Conservation (phyloP, 176 grass and related monocot genomes). For the Carex myosuroides region DNA sequence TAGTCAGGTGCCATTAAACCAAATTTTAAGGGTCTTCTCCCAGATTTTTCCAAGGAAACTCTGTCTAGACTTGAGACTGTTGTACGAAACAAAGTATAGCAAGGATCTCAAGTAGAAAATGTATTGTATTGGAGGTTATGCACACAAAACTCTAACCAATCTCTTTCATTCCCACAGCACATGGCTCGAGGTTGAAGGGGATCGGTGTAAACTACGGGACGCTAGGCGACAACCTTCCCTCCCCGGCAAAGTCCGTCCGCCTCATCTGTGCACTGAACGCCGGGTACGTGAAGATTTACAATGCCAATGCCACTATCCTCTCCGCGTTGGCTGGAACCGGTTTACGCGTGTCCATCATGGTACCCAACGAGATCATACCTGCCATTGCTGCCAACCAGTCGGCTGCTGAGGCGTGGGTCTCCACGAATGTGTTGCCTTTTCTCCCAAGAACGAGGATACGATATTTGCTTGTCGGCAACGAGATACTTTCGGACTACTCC, state of each 20-base stretch:
- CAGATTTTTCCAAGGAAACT: no score
- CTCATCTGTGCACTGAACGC: constrained; percentile 43
- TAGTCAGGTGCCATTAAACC: not conserved
- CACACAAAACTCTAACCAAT: not conserved
- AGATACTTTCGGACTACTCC: constrained; percentile 73
- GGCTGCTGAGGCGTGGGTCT: constrained; percentile 62
- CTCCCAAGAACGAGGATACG: constrained; percentile 39
- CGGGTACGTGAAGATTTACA: constrained; percentile 80
- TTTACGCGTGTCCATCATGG: constrained; percentile 79
- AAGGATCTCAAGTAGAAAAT: not conserved
- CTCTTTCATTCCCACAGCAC: not conserved
- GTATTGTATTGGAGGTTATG: not conserved
- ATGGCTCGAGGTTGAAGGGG: constrained; percentile 24
- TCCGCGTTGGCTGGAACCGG: constrained; percentile 46
- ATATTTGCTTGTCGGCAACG: constrained; percentile 88
- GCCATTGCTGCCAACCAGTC: constrained; percentile 38
- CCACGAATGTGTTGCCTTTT: constrained; percentile 47
- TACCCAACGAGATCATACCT: constrained; percentile 70
- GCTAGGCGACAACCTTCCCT: constrained; percentile 61
- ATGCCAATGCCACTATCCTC: constrained; percentile 67
- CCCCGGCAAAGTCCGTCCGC: constrained; percentile 38
- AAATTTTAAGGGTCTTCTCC: not conserved
- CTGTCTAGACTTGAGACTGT: no score
- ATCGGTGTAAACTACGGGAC: constrained; percentile 90
- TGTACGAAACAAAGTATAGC: no score